These are phyloP conservation scores for Sporopachydermia quercuum DNA, from an alignment of 805 yeast genomes.

Conservation along the genomic window DNA sequence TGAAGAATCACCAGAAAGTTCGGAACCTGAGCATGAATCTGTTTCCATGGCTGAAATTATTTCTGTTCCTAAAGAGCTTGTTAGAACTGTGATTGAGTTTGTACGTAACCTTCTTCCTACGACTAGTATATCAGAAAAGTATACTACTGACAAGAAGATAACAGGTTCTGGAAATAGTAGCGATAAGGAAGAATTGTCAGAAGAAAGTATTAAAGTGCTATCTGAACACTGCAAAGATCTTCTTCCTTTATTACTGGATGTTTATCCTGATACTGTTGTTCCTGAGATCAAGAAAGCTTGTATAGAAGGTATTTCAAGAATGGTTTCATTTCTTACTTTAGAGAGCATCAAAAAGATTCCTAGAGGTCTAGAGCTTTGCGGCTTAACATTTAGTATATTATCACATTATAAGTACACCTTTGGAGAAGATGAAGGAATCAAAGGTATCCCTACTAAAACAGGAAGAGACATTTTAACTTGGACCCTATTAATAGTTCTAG, in stretches of 20 bases:
- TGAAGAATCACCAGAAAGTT: too few relatives aligned
- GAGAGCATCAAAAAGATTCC: not conserved
- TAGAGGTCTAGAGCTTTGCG: not conserved
- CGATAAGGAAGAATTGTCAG: conserved; percentile 15
- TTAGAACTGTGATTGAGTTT: conserved; percentile 38
- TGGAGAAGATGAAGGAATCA: not conserved
- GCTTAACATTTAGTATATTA: not conserved
- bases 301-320: conserved; percentile 18
- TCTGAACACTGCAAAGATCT: conserved; percentile 19
- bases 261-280: conserved; percentile 63
- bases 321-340: conserved; percentile 15
- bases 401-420: not conserved
- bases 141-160: conserved; percentile 1
- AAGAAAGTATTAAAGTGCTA: conserved; percentile 10
- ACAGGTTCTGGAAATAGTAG: conserved; percentile 13
- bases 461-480: conserved; percentile 26
- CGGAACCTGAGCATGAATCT: conserved; percentile 11
- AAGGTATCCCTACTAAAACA: not conserved
- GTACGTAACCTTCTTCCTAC: conserved; percentile 45
- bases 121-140: conserved; percentile 6
- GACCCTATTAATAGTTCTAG: conserved; percentile 32
- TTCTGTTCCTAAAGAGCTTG: conserved; percentile 56
- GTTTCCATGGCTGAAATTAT: conserved; percentile 56
- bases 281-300: conserved; percentile 45
- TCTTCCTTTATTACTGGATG: conserved; percentile 39